Base-by-base conservation (phyloP, 164 flowering plant species). In the Vitis cinerea region DNA sequence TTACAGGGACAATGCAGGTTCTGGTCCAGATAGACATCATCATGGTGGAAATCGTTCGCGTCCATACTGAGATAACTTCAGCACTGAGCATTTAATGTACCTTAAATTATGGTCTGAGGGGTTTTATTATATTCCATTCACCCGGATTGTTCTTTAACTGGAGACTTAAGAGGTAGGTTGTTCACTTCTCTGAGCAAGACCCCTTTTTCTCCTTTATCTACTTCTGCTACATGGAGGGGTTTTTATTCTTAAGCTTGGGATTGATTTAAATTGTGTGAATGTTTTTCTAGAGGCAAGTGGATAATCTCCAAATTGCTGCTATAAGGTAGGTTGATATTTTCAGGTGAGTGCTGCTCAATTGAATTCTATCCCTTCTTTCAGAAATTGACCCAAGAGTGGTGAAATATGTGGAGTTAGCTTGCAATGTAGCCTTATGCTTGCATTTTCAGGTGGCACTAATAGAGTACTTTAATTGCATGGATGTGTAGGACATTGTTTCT, bases 251-350 rank as follows among this genome's bases (percentile, higher is more conserved):
- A 67, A 72, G 78, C 69, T 59, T 75, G 60, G 79, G 85, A 83
- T 88, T 92, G 79, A 86, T 82, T 81, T 77, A 60, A 78, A 74
- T 65, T 70, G 76, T 86, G 83, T 87, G 83, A 77, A 87, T 89
- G 82, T 88, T 89, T 90, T 92, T 82, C 63, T 89, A 89, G 94
- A 90, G 89, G 87, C 91, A 88, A 84, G 86, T 78, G 93, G 98
- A 86, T 89, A 79, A 77, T 78, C 88, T 85, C 87, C 88, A 79
- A 89, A 86, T 81, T 88, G 88, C 86, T 88, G 91, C 90, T 83
- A 91, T 86, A 88, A 78, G 87, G 85, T 90, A 89, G 92, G 83
- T 90, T 81, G 87, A 86, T 79, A 78, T 68, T 78, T 77, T 85
- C 93, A 92, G 98, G 98, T 92, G 94, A 92, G 98, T 92, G 90